Evolutionary conservation across 2,329 filamentous ascomycete species (phyloP), one percentile per base, ranked within the genome.

Genomic region (Penicillium brevicompactum): DNA sequence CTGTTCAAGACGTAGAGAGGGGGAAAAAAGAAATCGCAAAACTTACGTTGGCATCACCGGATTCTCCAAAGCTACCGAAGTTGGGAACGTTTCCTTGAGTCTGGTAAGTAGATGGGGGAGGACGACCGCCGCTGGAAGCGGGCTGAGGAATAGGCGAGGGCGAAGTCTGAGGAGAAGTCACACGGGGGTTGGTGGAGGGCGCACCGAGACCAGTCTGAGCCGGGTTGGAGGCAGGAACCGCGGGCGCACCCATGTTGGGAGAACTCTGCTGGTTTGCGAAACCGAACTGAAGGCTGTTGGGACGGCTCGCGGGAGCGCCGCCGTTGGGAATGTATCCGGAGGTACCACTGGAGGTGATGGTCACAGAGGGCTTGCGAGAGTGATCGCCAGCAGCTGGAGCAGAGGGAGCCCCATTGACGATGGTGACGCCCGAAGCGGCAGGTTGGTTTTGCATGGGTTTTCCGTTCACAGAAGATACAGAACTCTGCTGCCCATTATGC

Each of bases 91-190:
- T 87, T 51, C 84, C 84, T 64, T 88, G 86, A 62, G 87, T 87
- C 64, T 87, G 82, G 61, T 91, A 83, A 61, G 84, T 84, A 32
- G 91, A 88, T 43, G 92, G 91, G 65, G 92, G 92, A 65, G 92
- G 92, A 68, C 91, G 81, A 52, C 87, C 91, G 65, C 92, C 91
- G 69, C 92, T 94, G 32, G 88, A 87, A 51, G 88, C 85, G 49
- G 92, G 91, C 74, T 93, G 90, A 31, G 94, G 93, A 66, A 97
- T 97, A 4, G 94, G 94, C 41, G 91, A 93, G 4, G 94, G 94
- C 44, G 93, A 97, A 64, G 89, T 88, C 46, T 90, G 87, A 5
- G 94, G 94, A 44, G 92, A 96, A 46, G 87, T 87, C 49, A 93
- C 84, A 66, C 90, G 86, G 59, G 89, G 88, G 70, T 90, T 87